phyloP scores from a whole-genome alignment of 495 filamentous ascomycete genomes.

The Penicillium steckii region DNA sequence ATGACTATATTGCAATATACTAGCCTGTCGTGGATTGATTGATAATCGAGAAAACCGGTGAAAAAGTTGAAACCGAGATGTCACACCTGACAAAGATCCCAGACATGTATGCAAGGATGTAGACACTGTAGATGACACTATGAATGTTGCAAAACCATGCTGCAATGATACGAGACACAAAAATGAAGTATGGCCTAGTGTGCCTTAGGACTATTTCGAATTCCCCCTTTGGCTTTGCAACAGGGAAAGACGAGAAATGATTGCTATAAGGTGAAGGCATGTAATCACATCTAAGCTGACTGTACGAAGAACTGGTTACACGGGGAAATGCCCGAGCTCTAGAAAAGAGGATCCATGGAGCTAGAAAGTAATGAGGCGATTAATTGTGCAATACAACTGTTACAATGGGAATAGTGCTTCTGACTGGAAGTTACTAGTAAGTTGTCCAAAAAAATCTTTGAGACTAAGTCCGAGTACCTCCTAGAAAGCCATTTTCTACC shows the following conservation, averaged over 20 bases:
- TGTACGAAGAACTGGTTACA: background rate
- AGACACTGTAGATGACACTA: background rate
- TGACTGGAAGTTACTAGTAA: no score
- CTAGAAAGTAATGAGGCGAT: no score
- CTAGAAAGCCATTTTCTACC: background rate
- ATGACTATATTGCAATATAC: background rate
- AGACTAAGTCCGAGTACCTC: no score
- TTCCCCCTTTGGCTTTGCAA: background rate
- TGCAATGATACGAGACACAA: background rate
- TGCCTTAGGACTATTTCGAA: background rate
- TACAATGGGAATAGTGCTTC: no score
- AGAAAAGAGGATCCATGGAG: no score
- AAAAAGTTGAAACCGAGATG: slow-evolving; percentile 4
- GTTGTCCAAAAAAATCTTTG: no score
- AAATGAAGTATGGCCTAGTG: background rate
- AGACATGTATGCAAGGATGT: background rate
- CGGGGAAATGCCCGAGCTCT: background rate
- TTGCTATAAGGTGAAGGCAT: background rate
- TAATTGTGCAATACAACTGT: background rate
- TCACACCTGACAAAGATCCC: slow-evolving; percentile 5
- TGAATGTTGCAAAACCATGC: background rate
- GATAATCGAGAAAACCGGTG: background rate
- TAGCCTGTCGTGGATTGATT: background rate
- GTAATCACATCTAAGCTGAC: background rate
- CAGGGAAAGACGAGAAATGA: background rate